Evolutionary conservation across 495 filamentous ascomycete species (phyloP).

Genomic region (Penicillium pancosmium): DNA sequence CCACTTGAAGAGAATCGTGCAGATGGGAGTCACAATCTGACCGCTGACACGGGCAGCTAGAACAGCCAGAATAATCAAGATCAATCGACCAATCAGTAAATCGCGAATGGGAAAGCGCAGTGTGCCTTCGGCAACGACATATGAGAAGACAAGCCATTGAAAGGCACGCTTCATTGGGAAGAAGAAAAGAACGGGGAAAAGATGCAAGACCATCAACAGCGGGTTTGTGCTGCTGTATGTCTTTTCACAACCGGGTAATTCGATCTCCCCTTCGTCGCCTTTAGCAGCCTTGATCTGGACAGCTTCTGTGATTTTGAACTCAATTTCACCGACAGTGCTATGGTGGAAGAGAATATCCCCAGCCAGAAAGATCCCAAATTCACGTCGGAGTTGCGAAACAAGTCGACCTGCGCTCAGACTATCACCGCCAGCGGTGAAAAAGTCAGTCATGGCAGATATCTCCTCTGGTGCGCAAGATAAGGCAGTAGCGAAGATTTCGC

Average conservation of each 20-base stretch:
- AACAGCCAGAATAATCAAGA: slow-evolving; percentile 37
- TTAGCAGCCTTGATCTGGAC: slow-evolving; percentile 25
- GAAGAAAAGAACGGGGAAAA: slow-evolving; percentile 37
- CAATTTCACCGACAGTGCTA: slow-evolving; percentile 26
- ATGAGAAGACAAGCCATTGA: slow-evolving; percentile 43
- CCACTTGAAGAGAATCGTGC: slow-evolving; percentile 47
- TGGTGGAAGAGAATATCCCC: slow-evolving; percentile 44
- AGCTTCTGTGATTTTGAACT: slow-evolving; percentile 25
- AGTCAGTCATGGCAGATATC: slow-evolving; percentile 33
- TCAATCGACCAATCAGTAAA: slow-evolving; percentile 31
- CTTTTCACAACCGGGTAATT: slow-evolving; percentile 28
- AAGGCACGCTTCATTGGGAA: slow-evolving; percentile 41
- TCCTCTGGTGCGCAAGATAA: slow-evolving; percentile 26
- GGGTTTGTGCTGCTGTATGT: slow-evolving; percentile 44
- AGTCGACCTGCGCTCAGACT: slow-evolving; percentile 46
- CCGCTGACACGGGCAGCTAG: slow-evolving; percentile 30
- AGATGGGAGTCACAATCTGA: slow-evolving; percentile 30
- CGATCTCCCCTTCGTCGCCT: slow-evolving; percentile 12
- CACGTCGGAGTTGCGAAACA: slow-evolving; percentile 39
- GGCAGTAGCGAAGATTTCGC: slow-evolving; percentile 31
- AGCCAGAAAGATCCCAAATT: slow-evolving; percentile 37
- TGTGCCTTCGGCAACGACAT: slow-evolving; percentile 30
- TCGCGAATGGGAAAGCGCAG: slow-evolving; percentile 25
- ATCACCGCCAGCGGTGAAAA: slow-evolving; percentile 49
- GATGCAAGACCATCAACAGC: slow-evolving; percentile 38